Base-by-base conservation (phyloP, 805 yeast species). In the Candida maris region DNA sequence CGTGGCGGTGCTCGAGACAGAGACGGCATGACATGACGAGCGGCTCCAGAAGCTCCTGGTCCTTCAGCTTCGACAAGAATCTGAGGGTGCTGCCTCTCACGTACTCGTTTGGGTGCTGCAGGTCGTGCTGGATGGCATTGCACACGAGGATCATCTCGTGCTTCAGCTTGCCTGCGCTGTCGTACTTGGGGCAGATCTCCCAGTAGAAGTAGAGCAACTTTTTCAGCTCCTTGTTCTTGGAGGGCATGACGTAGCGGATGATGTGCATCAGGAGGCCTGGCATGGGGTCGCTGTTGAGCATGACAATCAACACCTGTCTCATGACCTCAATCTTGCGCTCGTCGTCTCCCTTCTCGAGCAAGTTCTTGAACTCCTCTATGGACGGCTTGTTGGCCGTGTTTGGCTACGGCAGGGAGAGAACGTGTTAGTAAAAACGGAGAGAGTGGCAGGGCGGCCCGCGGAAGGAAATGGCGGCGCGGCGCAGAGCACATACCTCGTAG, bases 131-230 rank as follows among this genome's bases (percentile, higher is more conserved):
- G 55, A 93, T 87, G 36, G 97, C 96, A 62, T 94, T 94, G 69
- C 97, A 93, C 34, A 91, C 97, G 46, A 93, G 77, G 64, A 94
- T 91, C 97, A 93, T 93, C 67, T 93, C 99, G 62, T 91, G 97
- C 66, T 86, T 86, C 72, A 94, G 76, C 61, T 86, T 87, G 4
- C 97, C 97, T 35, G 83, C 83, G 24, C 73, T 70, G 51, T 87
- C 95, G 48, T 83, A 70, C 65, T 94, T 94, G 38, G 96, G 94
- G 58, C 96, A 94, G 38, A 91, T 86, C 64, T 93, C 99, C 97
- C 97, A 93, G 69, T 93, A 93, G 54, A 87, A 85, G 56, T 91
- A 93, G 46, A 94, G 70, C 57, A 93, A 71, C 64, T 89, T 93
- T 72, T 93, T 93, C 64, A 94, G 77, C 53, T 81, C 85, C 65